A percentile compares a stretch with the other conserved stretches of the same genome.
phyloP scores from a whole-genome alignment of 2,329 filamentous ascomycete species.

The Periconia sp. region DNA sequence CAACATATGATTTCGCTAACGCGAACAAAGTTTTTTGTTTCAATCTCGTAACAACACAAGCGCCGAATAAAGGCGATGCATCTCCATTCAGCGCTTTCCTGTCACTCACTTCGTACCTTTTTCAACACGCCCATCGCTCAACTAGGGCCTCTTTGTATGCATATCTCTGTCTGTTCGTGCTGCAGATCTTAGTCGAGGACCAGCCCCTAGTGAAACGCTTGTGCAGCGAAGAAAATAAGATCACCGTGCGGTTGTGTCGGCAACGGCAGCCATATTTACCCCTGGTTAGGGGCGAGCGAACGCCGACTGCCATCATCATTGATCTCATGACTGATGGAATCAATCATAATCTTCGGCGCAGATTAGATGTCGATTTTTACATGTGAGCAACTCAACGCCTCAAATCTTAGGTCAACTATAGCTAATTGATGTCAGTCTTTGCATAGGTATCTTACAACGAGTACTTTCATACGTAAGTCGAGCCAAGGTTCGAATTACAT shows the following conservation, averaged over 20 bases:
- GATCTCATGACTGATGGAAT: conserved; percentile 90
- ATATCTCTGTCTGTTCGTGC: conserved; percentile 81
- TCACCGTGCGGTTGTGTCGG: conserved; percentile 80
- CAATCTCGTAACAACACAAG: conserved; percentile 71
- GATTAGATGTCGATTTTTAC: conserved; percentile 85
- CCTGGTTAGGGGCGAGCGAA: conserved; percentile 71
- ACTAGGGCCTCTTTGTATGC: conserved; percentile 79
- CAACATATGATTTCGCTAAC: conserved; percentile 90
- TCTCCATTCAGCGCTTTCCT: conserved; percentile 81
- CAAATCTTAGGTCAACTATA: conserved; percentile 2
- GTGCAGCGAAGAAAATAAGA: conserved; percentile 78
- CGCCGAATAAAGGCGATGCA: conserved; percentile 68
- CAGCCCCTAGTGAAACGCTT: conserved; percentile 80
- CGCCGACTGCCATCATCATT: conserved; percentile 76
- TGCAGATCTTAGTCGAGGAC: conserved; percentile 89
- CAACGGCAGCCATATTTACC: conserved; percentile 89
- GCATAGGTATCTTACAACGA: conserved; percentile 80
- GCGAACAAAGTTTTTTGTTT: conserved; percentile 96
- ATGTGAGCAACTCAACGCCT: conserved; percentile 51
- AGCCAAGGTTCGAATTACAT: conserved; percentile 78
- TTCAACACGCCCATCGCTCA: conserved; percentile 91
- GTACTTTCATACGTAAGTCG: conserved; percentile 84
- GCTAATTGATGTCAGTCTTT: conserved; percentile 66
- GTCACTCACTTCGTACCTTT: conserved; percentile 88
- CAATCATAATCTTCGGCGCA: conserved; percentile 88